These are phyloP conservation scores for Acacia acuminata DNA, from an alignment of 306 rosid species.

Conservation along the genomic window DNA sequence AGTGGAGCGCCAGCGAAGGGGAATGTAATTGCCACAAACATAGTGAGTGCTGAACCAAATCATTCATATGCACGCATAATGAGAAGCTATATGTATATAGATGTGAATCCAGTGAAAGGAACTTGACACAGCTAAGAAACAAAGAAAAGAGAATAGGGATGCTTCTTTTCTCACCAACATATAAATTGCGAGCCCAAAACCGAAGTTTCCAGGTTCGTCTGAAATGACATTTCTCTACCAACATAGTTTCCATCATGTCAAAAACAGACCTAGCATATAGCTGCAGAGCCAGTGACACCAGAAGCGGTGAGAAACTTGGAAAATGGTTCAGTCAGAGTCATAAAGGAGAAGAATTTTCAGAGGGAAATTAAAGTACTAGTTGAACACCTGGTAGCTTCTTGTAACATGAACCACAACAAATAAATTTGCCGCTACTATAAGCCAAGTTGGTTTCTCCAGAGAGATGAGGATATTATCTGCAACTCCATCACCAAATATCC, in stretches of 20 bases:
- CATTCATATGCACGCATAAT: neutral
- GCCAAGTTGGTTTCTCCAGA: slow-evolving; percentile 68
- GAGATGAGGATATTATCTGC: slow-evolving; percentile 61
- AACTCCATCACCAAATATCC: slow-evolving; percentile 58
- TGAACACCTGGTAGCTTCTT: slow-evolving; percentile 71
- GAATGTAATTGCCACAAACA: slow-evolving; percentile 67
- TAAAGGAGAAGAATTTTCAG: neutral
- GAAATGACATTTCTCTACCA: slow-evolving; percentile 57
- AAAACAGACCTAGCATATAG: slow-evolving; percentile 86
- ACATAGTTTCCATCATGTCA: slow-evolving; percentile 73
- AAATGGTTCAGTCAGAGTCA: neutral
- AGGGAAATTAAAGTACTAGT: neutral
- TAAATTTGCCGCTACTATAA: slow-evolving; percentile 57
- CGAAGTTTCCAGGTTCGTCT: slow-evolving; percentile 51
- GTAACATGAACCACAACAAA: slow-evolving; percentile 76
- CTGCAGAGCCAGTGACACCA: slow-evolving; percentile 27
- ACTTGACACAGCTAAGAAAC: neutral
- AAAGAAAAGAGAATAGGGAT: neutral
- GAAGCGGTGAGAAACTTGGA: neutral
- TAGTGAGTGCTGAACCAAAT: slow-evolving; percentile 59
- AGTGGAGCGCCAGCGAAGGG: slow-evolving; percentile 73
- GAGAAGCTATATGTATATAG: neutral
- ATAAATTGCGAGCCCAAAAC: slow-evolving; percentile 48
- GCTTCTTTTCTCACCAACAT: slow-evolving; percentile 67
- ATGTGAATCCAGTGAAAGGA: neutral